phyloP scores from a whole-genome alignment of 2,329 filamentous ascomycete species.

The Rhynchosporium agropyri region DNA sequence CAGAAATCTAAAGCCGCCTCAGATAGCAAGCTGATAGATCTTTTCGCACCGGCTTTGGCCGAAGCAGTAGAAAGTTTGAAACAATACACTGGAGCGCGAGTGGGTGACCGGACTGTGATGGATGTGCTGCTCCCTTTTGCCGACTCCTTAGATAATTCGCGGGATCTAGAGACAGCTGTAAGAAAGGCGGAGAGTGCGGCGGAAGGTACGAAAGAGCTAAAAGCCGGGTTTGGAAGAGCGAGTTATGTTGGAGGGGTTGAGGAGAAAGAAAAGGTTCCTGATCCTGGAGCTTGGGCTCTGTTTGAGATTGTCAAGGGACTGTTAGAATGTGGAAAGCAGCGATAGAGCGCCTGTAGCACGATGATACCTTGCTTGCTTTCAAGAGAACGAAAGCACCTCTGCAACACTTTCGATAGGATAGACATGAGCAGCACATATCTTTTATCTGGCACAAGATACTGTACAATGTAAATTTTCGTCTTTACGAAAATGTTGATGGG shows the following conservation, averaged over 20 bases:
- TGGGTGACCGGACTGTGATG: constrained; percentile 42
- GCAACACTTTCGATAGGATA: no score
- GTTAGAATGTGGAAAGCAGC: constrained; percentile 26
- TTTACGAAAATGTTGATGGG: no score
- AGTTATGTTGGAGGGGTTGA: constrained; percentile 54
- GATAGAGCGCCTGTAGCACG: background rate
- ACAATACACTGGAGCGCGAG: constrained; percentile 38
- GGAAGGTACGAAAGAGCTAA: constrained; percentile 56
- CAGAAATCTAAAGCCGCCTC: constrained; percentile 10
- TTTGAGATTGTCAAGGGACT: constrained; percentile 40
- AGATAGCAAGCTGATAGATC: constrained; percentile 22
- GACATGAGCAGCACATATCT: no score
- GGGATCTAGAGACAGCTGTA: constrained; percentile 50
- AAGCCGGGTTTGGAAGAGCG: constrained; percentile 55
- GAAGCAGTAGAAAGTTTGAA: constrained; percentile 37
- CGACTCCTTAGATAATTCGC: constrained; percentile 41
- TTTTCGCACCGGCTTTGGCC: constrained; percentile 31
- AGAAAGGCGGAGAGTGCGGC: constrained; percentile 51
- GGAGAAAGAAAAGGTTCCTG: constrained; percentile 51
- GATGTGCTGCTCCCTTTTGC: constrained; percentile 42
- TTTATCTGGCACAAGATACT: no score
- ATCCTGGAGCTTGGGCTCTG: constrained; percentile 58
- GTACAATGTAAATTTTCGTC: no score
- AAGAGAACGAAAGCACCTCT: background rate
- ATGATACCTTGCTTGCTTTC: background rate